Conservation (phyloP, 148 eudicot genomes). For the Vaccinium vitisidaea region DNA sequence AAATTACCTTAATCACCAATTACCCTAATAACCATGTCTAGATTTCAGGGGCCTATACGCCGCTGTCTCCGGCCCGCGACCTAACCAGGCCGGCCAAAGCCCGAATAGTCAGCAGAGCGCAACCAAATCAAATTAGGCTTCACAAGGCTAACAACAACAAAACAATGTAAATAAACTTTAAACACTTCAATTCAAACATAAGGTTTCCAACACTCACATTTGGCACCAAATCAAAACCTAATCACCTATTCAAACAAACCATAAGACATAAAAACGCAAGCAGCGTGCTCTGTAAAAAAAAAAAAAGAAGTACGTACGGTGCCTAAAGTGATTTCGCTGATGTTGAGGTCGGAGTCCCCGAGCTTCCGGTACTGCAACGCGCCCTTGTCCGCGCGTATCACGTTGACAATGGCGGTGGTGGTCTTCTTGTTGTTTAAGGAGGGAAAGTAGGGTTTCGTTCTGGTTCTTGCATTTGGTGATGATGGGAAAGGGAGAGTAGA, state of each 20-base stretch:
- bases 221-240: background rate
- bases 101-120: too few relatives aligned
- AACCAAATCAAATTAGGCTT: too few relatives aligned
- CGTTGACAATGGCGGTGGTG: constrained; percentile 16
- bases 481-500: background rate
- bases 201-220: background rate
- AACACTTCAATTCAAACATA: background rate
- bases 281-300: background rate
- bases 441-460: background rate
- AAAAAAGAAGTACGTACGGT: constrained; percentile 37
- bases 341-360: constrained; percentile 75
- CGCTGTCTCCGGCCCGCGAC: too few relatives aligned
- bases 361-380: constrained; percentile 62
- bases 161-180: background rate
- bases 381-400: constrained; percentile 28
- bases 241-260: background rate
- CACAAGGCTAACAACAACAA: too few relatives aligned
- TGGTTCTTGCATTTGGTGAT: background rate
- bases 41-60: too few relatives aligned
- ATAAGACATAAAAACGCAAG: background rate
- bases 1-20: too few relatives aligned
- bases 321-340: constrained; percentile 86
- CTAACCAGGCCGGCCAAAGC: too few relatives aligned
- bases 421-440: constrained; percentile 7
- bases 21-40: too few relatives aligned